These are phyloP conservation scores for Fraxinus pennsylvanica DNA, from an alignment of 257 asterid genomes.

Conservation along the genomic window DNA sequence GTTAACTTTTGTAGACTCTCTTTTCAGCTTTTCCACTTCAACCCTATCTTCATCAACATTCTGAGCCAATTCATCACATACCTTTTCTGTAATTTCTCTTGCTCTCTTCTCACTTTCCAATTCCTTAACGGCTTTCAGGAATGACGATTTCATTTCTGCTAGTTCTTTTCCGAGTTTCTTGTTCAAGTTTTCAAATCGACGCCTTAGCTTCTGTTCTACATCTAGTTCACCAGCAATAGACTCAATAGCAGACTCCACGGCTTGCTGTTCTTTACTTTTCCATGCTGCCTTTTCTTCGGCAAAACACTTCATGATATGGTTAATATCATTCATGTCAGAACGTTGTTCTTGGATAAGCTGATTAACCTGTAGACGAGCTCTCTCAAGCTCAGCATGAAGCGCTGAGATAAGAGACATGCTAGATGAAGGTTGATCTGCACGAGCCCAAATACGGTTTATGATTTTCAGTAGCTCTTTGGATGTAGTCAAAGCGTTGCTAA, in stretches of 20 bases:
- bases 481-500: constrained; percentile 80
- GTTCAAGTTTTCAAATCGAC: constrained; percentile 75
- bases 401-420: constrained; percentile 84
- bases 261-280: constrained; percentile 63
- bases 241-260: constrained; percentile 61
- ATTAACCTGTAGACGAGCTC: constrained; percentile 85
- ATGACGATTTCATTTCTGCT: constrained; percentile 57
- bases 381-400: constrained; percentile 88
- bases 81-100: constrained; percentile 66
- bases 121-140: constrained; percentile 60
- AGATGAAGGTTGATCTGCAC: constrained; percentile 78
- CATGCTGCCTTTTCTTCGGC: constrained; percentile 87
- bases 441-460: constrained; percentile 80
- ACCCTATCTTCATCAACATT: constrained; percentile 61
- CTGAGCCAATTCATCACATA: constrained; percentile 65
- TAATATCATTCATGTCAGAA: constrained; percentile 56
- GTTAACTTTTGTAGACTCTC: constrained; percentile 49
- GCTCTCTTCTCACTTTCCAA: constrained; percentile 78
- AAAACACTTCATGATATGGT: constrained; percentile 66
- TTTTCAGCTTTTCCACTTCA: constrained; percentile 47
- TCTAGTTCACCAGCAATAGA: constrained; percentile 67
- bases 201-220: constrained; percentile 68
- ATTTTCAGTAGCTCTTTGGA: constrained; percentile 93
- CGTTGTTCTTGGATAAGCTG: constrained; percentile 78
- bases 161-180: constrained; percentile 77